Percentiles rank a stretch among this genome's conserved stretches.
Evolutionary conservation across 768 basidiomycete genomes (phyloP).

Genomic region (Tylopilus sp.): DNA sequence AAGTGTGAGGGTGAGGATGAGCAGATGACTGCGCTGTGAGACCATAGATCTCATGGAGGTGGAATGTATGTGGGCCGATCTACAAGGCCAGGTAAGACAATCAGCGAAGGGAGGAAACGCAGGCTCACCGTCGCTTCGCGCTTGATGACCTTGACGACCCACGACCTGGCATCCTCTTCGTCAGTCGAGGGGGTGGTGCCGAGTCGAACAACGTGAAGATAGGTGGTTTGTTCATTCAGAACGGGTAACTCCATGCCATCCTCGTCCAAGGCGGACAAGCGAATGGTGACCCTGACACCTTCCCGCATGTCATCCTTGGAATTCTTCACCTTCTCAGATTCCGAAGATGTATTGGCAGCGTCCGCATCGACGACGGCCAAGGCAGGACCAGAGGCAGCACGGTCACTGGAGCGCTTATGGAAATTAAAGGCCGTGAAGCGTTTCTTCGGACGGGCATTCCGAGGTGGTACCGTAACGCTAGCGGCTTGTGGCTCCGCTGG

Average conservation of each 20-base stretch:
- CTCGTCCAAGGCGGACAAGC: constrained; percentile 77
- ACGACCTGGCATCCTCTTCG: constrained; percentile 67
- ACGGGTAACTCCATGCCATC: constrained; percentile 63
- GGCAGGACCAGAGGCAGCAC: constrained; percentile 69
- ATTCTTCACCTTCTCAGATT: constrained; percentile 39
- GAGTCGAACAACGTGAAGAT: constrained; percentile 78
- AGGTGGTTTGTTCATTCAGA: constrained; percentile 85
- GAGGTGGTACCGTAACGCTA: constrained; percentile 12
- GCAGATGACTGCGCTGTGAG: constrained; percentile 58
- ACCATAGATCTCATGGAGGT: constrained; percentile 93
- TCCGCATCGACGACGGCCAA: constrained; percentile 76
- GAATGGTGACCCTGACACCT: constrained; percentile 76
- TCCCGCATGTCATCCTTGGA: constrained; percentile 48
- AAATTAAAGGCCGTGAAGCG: constrained; percentile 70
- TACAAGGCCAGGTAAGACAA: constrained; percentile 24
- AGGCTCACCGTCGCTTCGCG: constrained; percentile 82
- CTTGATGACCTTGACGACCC: constrained; percentile 92
- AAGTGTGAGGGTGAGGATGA: constrained; percentile 32
- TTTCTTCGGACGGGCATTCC: constrained; percentile 34
- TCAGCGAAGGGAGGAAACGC: constrained; percentile 1
- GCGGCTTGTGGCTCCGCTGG: constrained; percentile 12
- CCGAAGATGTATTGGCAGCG: constrained; percentile 29
- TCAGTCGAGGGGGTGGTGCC: constrained; percentile 41
- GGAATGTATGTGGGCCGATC: constrained; percentile 94
- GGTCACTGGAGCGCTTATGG: constrained; percentile 51